A percentile compares a stretch with the other conserved stretches of the same genome.
phyloP scores from a whole-genome alignment of 140 eudicot genomes.

The Oenanthe javanica region DNA sequence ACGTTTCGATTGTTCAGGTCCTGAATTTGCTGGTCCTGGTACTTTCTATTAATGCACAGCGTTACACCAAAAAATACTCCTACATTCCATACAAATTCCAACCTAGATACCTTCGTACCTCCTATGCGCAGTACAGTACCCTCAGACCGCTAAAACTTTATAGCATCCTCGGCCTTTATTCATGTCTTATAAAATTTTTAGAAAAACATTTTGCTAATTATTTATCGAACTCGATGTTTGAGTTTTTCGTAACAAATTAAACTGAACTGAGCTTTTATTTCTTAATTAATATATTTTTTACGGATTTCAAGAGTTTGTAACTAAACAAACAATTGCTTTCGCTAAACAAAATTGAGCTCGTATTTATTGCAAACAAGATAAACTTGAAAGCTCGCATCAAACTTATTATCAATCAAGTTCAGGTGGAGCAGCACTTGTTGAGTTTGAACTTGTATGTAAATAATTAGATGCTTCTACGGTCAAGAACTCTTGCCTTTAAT shows the following conservation, averaged over 20 bases:
- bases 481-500: neutral
- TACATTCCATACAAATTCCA: neutral
- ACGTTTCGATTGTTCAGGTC: slow-evolving; percentile 5
- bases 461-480: neutral
- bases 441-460: neutral
- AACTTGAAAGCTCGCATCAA: neutral
- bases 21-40: neutral
- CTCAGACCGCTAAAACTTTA: neutral
- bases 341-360: too few relatives aligned
- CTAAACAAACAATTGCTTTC: neutral
- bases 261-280: neutral
- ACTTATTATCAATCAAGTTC: neutral
- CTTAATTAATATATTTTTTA: neutral
- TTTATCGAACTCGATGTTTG: too few relatives aligned
- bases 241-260: too few relatives aligned
- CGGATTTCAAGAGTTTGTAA: neutral
- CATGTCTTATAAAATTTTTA: neutral
- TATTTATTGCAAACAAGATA: too few relatives aligned
- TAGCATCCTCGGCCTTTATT: neutral
- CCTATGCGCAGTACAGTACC: neutral
- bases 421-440: neutral
- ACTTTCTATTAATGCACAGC: neutral
- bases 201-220: neutral
- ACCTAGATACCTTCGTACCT: slow-evolving; percentile 3
- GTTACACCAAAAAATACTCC: neutral